phyloP scores from a whole-genome alignment of 2,329 filamentous ascomycete species.

The Emydomyces testavorans region DNA sequence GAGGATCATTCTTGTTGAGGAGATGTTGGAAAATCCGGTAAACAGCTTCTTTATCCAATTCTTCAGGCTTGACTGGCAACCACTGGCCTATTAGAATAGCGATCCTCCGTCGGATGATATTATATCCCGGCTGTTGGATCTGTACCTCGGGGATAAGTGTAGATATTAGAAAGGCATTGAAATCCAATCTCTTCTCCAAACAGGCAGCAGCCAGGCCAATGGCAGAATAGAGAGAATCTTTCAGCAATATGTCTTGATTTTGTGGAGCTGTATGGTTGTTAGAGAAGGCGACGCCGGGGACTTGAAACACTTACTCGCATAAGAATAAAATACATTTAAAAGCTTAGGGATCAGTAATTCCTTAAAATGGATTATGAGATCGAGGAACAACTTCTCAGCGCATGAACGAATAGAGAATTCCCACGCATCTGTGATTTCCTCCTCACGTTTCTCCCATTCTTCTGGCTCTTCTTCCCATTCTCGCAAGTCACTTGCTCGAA shows the following conservation, averaged over 20 bases:
- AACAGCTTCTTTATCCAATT: slow-evolving; percentile 57
- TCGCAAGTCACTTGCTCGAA: slow-evolving; percentile 71
- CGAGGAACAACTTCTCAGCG: slow-evolving; percentile 85
- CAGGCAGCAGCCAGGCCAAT: slow-evolving; percentile 76
- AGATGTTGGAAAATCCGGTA: slow-evolving; percentile 87
- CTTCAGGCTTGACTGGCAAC: slow-evolving; percentile 65
- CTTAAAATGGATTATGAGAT: slow-evolving; percentile 83
- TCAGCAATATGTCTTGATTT: slow-evolving; percentile 63
- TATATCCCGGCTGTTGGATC: slow-evolving; percentile 53
- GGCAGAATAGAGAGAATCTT: slow-evolving; percentile 89
- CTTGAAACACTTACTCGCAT: slow-evolving; percentile 49
- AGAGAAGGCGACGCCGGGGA: slow-evolving; percentile 14
- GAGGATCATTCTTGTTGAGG: slow-evolving; percentile 60
- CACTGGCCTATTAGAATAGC: slow-evolving; percentile 83
- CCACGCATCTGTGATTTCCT: slow-evolving; percentile 71
- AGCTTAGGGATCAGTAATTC: slow-evolving; percentile 66
- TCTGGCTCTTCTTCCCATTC: slow-evolving; percentile 93
- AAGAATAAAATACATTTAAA: slow-evolving; percentile 68
- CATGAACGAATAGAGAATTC: slow-evolving; percentile 89
- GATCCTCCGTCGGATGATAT: slow-evolving; percentile 74
- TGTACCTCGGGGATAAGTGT: slow-evolving; percentile 72
- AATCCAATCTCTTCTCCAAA: slow-evolving; percentile 64
- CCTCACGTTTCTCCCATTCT: slow-evolving; percentile 87
- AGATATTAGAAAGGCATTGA: slow-evolving; percentile 63
- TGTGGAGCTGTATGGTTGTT: slow-evolving; percentile 35